Conservation (phyloP, 2,329 filamentous ascomycete species). For the Fusarium albidum region DNA sequence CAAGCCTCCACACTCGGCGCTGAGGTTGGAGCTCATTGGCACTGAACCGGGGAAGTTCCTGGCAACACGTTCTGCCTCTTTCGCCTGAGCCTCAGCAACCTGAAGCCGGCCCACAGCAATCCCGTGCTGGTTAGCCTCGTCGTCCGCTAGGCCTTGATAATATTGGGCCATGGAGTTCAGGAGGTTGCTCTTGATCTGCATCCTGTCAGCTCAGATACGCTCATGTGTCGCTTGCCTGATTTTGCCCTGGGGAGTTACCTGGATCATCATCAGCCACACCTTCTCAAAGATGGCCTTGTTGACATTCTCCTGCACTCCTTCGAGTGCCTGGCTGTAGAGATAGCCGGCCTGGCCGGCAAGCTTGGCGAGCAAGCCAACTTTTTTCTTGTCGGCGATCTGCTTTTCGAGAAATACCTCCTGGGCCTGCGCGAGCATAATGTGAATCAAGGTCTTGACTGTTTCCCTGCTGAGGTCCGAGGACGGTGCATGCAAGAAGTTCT, state of each 20-base stretch:
- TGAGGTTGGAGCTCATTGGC: constrained; percentile 83
- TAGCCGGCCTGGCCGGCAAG: constrained; percentile 90
- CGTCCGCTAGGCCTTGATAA: constrained; percentile 90
- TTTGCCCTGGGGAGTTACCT: constrained; percentile 59
- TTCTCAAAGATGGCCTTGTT: constrained; percentile 93
- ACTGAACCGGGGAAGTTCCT: constrained; percentile 82
- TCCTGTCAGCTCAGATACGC: constrained; percentile 22
- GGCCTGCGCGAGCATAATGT: constrained; percentile 91
- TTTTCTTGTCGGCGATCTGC: constrained; percentile 91
- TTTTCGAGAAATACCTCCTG: constrained; percentile 99
- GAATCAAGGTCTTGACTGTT: constrained; percentile 93
- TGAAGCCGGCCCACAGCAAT: constrained; percentile 84
- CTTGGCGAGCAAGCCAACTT: constrained; percentile 89
- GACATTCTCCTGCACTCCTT: constrained; percentile 93
- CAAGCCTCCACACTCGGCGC: constrained; percentile 76
- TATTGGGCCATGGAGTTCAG: constrained; percentile 90
- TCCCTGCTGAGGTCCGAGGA: constrained; percentile 96
- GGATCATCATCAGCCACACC: constrained; percentile 84
- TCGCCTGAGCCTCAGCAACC: constrained; percentile 78
- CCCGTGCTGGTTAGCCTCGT: constrained; percentile 87
- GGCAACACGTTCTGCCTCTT: constrained; percentile 79
- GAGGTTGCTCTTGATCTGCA: constrained; percentile 79
- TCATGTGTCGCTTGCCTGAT: neutral
- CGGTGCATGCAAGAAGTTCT: constrained; percentile 97
- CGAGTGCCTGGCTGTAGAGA: constrained; percentile 85